phyloP scores from a whole-genome alignment of 169 alveolate genomes.

The Neospora caninum region DNA sequence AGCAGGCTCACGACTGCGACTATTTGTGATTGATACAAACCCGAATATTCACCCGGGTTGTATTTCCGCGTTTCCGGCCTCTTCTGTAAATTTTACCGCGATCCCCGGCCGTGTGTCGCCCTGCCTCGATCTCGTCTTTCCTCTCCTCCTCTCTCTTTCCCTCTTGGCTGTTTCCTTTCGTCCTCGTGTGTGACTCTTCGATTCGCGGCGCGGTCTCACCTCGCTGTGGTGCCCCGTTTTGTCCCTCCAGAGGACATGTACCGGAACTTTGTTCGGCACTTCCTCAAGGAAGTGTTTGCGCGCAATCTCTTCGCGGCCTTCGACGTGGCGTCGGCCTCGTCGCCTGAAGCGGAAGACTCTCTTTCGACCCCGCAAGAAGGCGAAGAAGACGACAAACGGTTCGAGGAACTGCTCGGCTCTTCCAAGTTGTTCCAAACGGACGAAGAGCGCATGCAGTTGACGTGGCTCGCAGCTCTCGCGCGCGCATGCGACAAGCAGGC shows the following conservation, averaged over 20 bases:
- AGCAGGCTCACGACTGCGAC: too few relatives aligned
- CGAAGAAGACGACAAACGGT: neutral
- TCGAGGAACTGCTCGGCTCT: slow-evolving; percentile 13
- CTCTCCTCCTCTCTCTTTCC: too few relatives aligned
- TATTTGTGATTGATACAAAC: too few relatives aligned
- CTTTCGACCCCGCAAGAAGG: neutral
- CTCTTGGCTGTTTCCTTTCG: too few relatives aligned
- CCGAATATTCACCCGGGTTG: too few relatives aligned
- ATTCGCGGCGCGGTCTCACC: too few relatives aligned
- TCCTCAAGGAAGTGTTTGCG: neutral
- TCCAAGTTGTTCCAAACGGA: neutral
- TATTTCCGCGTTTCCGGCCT: too few relatives aligned
- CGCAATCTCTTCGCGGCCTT: neutral
- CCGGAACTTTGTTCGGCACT: neutral
- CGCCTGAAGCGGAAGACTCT: neutral
- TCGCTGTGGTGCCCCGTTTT: neutral
- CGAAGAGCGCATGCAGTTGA: neutral
- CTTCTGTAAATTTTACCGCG: too few relatives aligned
- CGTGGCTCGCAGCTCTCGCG: neutral
- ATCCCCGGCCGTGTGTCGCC: too few relatives aligned
- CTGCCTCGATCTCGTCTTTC: too few relatives aligned
- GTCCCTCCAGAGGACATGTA: neutral
- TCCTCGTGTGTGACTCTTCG: too few relatives aligned
- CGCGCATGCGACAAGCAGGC: neutral
- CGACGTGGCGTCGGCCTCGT: neutral